Evolutionary conservation across 306 rosid species (phyloP).

Genomic region (Lotus japonicus): DNA sequence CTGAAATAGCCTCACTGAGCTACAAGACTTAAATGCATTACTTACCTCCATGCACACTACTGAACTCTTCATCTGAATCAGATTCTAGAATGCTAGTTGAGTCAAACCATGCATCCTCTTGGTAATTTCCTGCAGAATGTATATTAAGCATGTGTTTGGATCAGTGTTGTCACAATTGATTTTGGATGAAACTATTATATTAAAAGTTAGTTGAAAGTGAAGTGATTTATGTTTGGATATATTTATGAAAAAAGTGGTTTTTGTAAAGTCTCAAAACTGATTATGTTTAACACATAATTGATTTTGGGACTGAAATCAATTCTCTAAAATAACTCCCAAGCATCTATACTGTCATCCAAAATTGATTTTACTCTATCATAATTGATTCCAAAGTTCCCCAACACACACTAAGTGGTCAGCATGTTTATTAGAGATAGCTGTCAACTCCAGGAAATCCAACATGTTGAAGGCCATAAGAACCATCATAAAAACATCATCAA

Average conservation of each 20-base stretch:
- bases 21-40: constrained; percentile 23
- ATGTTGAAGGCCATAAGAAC: neutral
- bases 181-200: too few relatives aligned
- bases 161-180: too few relatives aligned
- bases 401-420: neutral
- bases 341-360: too few relatives aligned
- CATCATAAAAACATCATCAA: neutral
- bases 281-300: too few relatives aligned
- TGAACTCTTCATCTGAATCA: constrained; percentile 85
- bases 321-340: too few relatives aligned
- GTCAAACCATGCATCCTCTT: constrained; percentile 89
- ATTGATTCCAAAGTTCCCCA: too few relatives aligned
- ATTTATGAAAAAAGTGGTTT: too few relatives aligned
- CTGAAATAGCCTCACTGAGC: neutral
- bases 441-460: constrained; percentile 4
- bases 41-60: constrained; percentile 91
- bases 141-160: neutral
- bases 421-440: constrained; percentile 8
- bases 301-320: too few relatives aligned
- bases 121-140: constrained; percentile 46
- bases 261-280: too few relatives aligned
- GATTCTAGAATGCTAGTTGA: constrained; percentile 69
- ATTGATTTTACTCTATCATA: too few relatives aligned
- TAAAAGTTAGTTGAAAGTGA: too few relatives aligned
- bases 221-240: too few relatives aligned